Base-by-base conservation (phyloP, 352 stramenopile species). In the Globisporangium lucens region DNA sequence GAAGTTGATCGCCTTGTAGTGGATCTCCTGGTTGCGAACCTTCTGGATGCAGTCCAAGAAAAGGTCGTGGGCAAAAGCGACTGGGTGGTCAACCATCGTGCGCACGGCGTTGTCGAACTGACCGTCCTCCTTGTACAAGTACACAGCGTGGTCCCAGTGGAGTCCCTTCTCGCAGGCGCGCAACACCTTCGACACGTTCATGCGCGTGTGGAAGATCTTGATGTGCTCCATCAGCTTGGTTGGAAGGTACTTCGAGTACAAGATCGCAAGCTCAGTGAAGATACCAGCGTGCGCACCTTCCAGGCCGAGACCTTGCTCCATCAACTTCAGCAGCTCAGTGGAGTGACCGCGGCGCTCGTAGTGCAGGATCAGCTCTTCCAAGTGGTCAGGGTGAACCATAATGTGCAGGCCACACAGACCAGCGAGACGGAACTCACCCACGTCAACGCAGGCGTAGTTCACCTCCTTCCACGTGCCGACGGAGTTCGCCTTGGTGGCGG, bases 401-500 rank as follows among this genome's bases (percentile, higher is more conserved):
- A 99, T 99, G 75, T 99, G 96, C 67, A 99, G 83, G 75, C 97
- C 98, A 87, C 97, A 99, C 61, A 98, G 87, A 29, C 94, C 93
- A 63, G 98, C 98, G 58, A 99, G 93, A 74, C 97, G 89, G 91
- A 99, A 99, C 84, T 99, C 98, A 66, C 96, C 93, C 6, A 98
- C 97, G 71, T 97, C 89, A 38, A 99, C 90, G 85, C 98, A 99
- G 3, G 97, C 98, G 77, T 98, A 98, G 78, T 98, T 99, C 35
- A 99, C 97, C 76, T 99, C 94, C 88, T 99, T 99, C 98, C 98
- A 99, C 56, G 98, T 99, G 47, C 97, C 98, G 53, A 99, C 96
- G 51, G 89, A 95, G 90, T 99, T 99, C 2, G 98, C 98, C 88
- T 99, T 99, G 1, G 93, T 98, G 3, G 98, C 98, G 8, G 98